Evolutionary conservation across 2,329 filamentous ascomycete genomes (phyloP).

Genomic region (Colletotrichum sp.): DNA sequence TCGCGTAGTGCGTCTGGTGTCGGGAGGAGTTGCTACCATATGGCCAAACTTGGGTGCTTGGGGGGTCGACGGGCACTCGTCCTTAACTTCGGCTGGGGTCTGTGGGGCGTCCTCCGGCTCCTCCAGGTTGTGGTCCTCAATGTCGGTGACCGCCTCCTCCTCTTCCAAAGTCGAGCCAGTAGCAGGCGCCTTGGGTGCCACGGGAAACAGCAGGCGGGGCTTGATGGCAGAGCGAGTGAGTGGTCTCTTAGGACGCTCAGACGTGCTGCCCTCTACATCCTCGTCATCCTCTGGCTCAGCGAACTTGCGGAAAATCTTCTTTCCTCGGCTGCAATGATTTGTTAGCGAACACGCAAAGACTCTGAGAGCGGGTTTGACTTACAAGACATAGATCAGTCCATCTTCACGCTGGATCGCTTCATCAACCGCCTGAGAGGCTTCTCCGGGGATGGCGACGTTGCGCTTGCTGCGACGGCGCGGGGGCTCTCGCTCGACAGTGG

Average conservation of each 20-base stretch:
- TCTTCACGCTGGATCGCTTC: conserved; percentile 70
- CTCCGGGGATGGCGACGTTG: conserved; percentile 59
- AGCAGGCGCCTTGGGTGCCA: conserved; percentile 30
- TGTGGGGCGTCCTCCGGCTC: conserved; percentile 41
- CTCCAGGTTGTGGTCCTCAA: conserved; percentile 54
- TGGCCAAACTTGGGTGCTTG: conserved; percentile 59
- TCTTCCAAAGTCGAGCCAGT: conserved; percentile 47
- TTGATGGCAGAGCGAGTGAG: conserved; percentile 73
- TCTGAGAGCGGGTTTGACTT: conserved; percentile 46
- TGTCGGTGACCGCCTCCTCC: conserved; percentile 65
- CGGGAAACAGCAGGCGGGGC: conserved; percentile 74
- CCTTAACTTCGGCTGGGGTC: conserved; percentile 27
- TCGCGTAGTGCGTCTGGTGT: conserved; percentile 65
- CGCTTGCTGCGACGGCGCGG: conserved; percentile 59
- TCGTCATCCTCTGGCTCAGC: conserved; percentile 42
- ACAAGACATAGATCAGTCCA: conserved; percentile 80
- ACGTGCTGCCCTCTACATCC: conserved; percentile 33
- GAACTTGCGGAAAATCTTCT: conserved; percentile 78
- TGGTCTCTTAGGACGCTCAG: conserved; percentile 42
- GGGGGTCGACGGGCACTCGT: conserved; percentile 46
- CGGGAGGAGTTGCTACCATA: conserved; percentile 63
- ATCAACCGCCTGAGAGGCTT: conserved; percentile 64
- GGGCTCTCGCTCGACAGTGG: conserved; percentile 42
- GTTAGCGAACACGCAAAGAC: conserved; percentile 6
- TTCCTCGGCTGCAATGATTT: conserved; percentile 67